These are phyloP conservation scores for Solanum stenotomum DNA, from an alignment of 257 asterid genomes.

Conservation along the genomic window DNA sequence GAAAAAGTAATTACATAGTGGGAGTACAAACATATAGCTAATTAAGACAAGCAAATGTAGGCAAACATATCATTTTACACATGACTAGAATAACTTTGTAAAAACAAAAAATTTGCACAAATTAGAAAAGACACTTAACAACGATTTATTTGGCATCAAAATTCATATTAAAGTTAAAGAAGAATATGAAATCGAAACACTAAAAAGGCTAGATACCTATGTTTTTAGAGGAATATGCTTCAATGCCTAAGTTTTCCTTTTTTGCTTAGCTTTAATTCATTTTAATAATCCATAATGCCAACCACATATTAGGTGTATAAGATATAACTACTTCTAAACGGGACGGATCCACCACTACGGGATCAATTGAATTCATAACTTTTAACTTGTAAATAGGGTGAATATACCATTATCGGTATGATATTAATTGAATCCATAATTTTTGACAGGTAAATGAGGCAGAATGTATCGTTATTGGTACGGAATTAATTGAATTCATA, in stretches of 20 bases:
- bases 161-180: neutral
- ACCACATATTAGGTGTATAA: neutral
- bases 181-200: neutral
- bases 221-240: conserved; percentile 6
- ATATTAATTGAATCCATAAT: too few relatives aligned
- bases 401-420: too few relatives aligned
- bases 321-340: neutral
- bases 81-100: neutral
- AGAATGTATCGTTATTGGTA: neutral
- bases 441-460: neutral
- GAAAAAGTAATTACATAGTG: neutral
- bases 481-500: neutral
- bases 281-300: neutral
- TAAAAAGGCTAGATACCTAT: conserved; percentile 2
- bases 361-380: neutral
- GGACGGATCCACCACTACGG: neutral
- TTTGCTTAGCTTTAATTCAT: neutral
- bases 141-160: neutral
- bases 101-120: neutral
- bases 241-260: neutral
- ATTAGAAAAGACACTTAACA: neutral
- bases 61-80: neutral
- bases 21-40: neutral
- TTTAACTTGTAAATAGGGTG: too few relatives aligned
- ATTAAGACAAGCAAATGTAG: neutral